Percentiles rank a stretch among this genome's conserved stretches.
These are phyloP conservation scores for Boeremia exigua DNA, from an alignment of 2,329 filamentous ascomycete genomes.

Conservation along the genomic window DNA sequence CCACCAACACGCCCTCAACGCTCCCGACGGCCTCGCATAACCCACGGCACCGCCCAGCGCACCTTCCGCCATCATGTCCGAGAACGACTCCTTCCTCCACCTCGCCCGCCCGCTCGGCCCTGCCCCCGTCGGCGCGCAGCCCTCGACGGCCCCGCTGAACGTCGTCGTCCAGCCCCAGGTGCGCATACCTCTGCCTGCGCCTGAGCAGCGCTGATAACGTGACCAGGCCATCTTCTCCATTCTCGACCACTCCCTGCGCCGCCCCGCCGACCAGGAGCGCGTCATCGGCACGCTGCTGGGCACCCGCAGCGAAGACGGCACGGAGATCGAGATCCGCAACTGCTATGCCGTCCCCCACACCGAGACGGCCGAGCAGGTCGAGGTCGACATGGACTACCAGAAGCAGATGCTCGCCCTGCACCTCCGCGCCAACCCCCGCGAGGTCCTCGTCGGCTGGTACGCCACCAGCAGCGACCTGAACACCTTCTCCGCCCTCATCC, in stretches of 20 bases:
- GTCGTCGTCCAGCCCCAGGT: conserved; percentile 97
- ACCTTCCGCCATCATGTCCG: conserved; percentile 70
- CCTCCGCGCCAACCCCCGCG: conserved; percentile 90
- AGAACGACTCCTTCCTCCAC: conserved; percentile 88
- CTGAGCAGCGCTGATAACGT: conserved; percentile 13
- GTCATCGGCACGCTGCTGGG: conserved; percentile 97
- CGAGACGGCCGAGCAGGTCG: conserved; percentile 97
- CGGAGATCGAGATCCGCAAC: conserved; percentile 92
- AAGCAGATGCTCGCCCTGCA: conserved; percentile 98
- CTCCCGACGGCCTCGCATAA: conserved; percentile 16
- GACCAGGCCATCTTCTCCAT: conserved; percentile 67
- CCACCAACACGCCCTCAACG: conserved; percentile 23
- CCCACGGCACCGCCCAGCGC: conserved; percentile 18
- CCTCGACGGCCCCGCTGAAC: conserved; percentile 87
- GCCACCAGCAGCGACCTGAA: conserved; percentile 96
- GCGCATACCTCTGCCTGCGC: conserved; percentile 34
- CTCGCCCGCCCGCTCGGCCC: conserved; percentile 91
- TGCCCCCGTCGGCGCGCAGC: conserved; percentile 76
- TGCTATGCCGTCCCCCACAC: conserved; percentile 99
- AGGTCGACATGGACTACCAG: conserved; percentile 99
- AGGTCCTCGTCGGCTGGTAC: conserved; percentile 97
- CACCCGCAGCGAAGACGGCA: conserved; percentile 92
- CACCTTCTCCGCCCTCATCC: conserved; percentile 97
- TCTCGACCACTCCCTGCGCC: conserved; percentile 89
- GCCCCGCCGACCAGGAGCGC: conserved; percentile 89